phyloP scores from a whole-genome alignment of 768 basidiomycete species.

The Amanita brunnescens region DNA sequence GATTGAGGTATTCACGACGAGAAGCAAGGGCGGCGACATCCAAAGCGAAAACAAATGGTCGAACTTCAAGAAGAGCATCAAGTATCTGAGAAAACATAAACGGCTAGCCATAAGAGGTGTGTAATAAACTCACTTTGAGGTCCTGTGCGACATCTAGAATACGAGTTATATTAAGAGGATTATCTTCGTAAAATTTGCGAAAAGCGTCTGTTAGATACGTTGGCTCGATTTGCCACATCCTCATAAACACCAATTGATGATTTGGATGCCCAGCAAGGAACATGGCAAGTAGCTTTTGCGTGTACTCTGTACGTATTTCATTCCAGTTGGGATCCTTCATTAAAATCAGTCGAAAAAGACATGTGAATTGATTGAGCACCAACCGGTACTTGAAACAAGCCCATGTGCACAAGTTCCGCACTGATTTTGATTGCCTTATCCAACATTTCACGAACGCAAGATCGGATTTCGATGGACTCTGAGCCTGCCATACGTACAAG shows the following conservation, averaged over 20 bases:
- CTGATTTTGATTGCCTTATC: constrained; percentile 92
- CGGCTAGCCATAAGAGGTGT: neutral
- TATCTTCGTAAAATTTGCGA: constrained; percentile 87
- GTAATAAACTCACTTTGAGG: constrained; percentile 54
- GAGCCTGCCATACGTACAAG: constrained; percentile 73
- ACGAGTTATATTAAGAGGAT: constrained; percentile 85
- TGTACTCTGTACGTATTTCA: constrained; percentile 80
- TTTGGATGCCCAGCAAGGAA: constrained; percentile 91
- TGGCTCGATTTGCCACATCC: constrained; percentile 88
- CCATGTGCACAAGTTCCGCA: constrained; percentile 91
- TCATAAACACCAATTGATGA: constrained; percentile 94
- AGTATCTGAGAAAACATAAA: constrained; percentile 52
- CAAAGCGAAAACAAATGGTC: constrained; percentile 82
- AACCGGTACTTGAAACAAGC: constrained; percentile 83
- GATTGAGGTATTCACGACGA: constrained; percentile 85
- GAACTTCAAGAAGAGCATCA: constrained; percentile 84
- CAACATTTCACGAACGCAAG: constrained; percentile 80
- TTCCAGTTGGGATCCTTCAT: constrained; percentile 75
- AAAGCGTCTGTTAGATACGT: constrained; percentile 82
- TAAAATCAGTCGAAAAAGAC: constrained; percentile 10
- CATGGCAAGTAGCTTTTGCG: constrained; percentile 76
- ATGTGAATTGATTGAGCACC: constrained; percentile 18
- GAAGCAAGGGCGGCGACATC: constrained; percentile 94
- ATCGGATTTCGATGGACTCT: constrained; percentile 61
- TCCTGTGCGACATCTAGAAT: constrained; percentile 95